Evolutionary conservation across 257 asterid species (phyloP).

Genomic region (Dorcoceras hygrometricum): DNA sequence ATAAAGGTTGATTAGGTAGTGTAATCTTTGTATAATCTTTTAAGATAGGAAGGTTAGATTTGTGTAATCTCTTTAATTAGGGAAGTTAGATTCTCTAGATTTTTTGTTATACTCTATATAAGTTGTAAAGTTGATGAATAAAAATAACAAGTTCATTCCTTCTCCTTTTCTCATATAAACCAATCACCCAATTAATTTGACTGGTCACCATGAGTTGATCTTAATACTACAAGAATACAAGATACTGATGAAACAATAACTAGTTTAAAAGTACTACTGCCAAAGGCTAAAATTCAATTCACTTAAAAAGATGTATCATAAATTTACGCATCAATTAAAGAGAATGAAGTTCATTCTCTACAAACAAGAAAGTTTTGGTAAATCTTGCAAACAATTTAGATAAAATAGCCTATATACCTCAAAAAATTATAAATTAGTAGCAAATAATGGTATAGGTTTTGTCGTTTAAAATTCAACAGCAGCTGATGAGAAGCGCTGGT

Average conservation of each 20-base stretch:
- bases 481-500: slow-evolving; percentile 1
- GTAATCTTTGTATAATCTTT: too few species aligned
- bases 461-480: neutral
- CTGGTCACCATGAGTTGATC: too few species aligned
- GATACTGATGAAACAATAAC: neutral
- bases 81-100: too few species aligned
- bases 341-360: neutral
- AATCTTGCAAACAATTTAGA: neutral
- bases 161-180: too few species aligned
- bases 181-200: too few species aligned
- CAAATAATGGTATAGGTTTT: neutral
- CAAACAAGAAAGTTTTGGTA: neutral
- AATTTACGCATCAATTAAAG: neutral
- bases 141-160: too few species aligned
- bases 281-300: neutral
- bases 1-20: too few species aligned
- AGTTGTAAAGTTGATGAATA: too few species aligned
- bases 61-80: too few species aligned
- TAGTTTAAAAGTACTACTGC: neutral
- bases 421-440: slow-evolving; percentile 5
- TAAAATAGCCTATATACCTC: neutral
- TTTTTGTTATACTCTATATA: too few species aligned
- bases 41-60: too few species aligned
- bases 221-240: neutral
- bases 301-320: neutral